Evolutionary conservation across 768 basidiomycete species (phyloP).

Genomic region (Tulasnella sp.): DNA sequence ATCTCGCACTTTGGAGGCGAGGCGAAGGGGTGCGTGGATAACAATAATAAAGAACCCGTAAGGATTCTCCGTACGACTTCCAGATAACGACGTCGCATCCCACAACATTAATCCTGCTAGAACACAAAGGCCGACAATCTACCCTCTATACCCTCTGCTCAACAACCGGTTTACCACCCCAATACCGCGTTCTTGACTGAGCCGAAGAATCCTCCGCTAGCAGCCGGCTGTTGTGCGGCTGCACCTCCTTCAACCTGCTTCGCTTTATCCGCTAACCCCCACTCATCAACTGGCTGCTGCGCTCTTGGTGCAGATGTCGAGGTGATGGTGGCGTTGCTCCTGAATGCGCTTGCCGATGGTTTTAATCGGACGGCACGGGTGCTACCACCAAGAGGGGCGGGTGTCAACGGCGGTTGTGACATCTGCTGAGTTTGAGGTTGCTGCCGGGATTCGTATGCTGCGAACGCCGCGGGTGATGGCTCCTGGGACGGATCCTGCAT

Average conservation of each 20-base stretch:
- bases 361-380: conserved; percentile 10
- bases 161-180: neutral
- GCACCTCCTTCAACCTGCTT: conserved; percentile 10
- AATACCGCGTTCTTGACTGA: neutral
- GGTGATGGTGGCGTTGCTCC: conserved; percentile 6
- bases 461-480: neutral
- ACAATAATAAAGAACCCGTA: too few species aligned
- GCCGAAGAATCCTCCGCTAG: neutral
- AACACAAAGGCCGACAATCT: neutral
- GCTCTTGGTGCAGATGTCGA: neutral
- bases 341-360: conserved; percentile 19
- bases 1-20: too few species aligned
- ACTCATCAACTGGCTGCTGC: conserved; percentile 10
- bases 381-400: neutral
- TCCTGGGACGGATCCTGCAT: conserved; percentile 2
- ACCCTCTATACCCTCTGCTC: neutral
- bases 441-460: neutral
- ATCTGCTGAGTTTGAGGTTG: neutral
- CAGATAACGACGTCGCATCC: too few species aligned
- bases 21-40: too few species aligned
- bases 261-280: neutral
- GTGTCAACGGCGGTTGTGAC: neutral
- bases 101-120: neutral
- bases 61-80: too few species aligned
- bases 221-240: neutral